phyloP scores from a whole-genome alignment of 495 filamentous ascomycete species.

The Penicillium tannophilum region DNA sequence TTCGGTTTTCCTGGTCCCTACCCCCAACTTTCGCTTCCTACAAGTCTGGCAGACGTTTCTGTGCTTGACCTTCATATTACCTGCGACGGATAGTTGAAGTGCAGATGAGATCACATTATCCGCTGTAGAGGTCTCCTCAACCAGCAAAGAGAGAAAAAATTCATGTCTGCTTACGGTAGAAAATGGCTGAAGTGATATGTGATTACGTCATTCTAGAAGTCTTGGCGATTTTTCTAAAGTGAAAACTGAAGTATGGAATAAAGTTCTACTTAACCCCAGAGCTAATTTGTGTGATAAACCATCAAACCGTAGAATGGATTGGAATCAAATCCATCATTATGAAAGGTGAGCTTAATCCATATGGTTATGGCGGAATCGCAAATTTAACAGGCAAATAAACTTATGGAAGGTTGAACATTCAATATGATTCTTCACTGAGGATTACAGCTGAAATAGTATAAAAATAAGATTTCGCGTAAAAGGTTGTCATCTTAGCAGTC shows the following conservation, averaged over 20 bases:
- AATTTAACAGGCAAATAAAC: neutral
- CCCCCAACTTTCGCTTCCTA: slow-evolving; percentile 28
- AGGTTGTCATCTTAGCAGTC: neutral
- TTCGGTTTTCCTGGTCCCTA: slow-evolving; percentile 7
- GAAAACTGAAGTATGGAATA: neutral
- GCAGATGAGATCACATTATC: neutral
- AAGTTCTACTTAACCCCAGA: no score
- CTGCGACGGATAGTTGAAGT: neutral
- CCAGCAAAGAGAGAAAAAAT: neutral
- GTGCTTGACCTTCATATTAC: slow-evolving; percentile 26
- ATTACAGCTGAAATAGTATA: no score
- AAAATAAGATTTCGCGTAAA: no score
- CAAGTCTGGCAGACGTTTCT: slow-evolving; percentile 28
- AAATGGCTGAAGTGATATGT: neutral
- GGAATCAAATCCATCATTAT: no score
- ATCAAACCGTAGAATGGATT: no score
- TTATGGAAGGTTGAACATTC: neutral
- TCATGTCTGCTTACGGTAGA: neutral
- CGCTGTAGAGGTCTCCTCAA: neutral
- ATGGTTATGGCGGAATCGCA: no score
- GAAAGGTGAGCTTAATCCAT: no score
- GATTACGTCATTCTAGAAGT: neutral
- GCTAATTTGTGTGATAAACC: no score
- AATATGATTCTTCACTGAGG: no score
- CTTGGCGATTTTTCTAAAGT: slow-evolving; percentile 6